These are phyloP conservation scores for Rhododendron simsii DNA, from an alignment of 148 eudicot genomes.

Conservation along the genomic window DNA sequence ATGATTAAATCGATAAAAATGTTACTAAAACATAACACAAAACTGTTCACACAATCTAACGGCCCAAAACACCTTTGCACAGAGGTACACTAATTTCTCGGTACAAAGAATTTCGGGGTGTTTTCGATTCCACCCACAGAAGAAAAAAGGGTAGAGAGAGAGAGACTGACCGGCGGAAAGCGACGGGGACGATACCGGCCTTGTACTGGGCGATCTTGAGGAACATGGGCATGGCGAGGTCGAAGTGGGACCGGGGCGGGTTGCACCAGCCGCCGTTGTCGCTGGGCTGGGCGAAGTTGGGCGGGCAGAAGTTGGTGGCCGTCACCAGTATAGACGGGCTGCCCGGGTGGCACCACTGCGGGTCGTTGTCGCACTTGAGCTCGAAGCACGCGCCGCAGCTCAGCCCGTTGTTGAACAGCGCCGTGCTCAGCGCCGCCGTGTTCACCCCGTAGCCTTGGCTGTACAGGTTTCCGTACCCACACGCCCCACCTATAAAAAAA, in stretches of 20 bases:
- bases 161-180: slow-evolving; percentile 24
- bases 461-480: slow-evolving; percentile 56
- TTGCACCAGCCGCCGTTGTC: slow-evolving; percentile 65
- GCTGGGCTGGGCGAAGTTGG: slow-evolving; percentile 38
- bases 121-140: neutral
- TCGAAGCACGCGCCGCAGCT: slow-evolving; percentile 58
- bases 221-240: slow-evolving; percentile 62
- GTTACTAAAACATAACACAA: no score
- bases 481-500: slow-evolving; percentile 38
- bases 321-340: slow-evolving; percentile 47
- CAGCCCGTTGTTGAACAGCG: slow-evolving; percentile 47
- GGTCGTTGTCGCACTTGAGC: slow-evolving; percentile 38
- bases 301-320: slow-evolving; percentile 57
- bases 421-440: slow-evolving; percentile 57
- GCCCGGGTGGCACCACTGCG: slow-evolving; percentile 42
- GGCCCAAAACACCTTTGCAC: no score
- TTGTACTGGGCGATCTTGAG: slow-evolving; percentile 49
- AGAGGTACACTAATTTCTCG: no score
- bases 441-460: slow-evolving; percentile 57
- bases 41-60: no score
- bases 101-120: no score
- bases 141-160: neutral
- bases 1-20: no score
- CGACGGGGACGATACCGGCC: slow-evolving; percentile 55
- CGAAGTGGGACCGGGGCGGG: slow-evolving; percentile 54